phyloP scores from a whole-genome alignment of 1,284 basidiomycete genomes.

The Ceratobasidium sp. region DNA sequence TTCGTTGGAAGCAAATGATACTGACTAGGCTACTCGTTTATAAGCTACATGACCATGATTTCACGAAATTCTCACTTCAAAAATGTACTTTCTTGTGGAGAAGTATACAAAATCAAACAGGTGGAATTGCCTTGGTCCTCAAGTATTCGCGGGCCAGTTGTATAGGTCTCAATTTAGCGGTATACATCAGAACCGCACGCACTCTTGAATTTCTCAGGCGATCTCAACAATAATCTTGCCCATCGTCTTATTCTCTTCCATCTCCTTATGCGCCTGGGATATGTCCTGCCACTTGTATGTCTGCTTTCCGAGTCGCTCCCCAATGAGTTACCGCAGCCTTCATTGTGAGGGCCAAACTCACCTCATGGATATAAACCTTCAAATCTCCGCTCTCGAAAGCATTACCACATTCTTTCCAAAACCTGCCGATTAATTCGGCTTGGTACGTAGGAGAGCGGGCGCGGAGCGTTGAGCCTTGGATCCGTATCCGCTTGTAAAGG shows the following conservation, averaged over 20 bases:
- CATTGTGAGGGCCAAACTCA: no score
- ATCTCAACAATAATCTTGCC: constrained; percentile 62
- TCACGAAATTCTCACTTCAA: no score
- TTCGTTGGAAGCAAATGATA: neutral
- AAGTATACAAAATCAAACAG: no score
- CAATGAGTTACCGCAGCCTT: no score
- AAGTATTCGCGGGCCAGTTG: no score
- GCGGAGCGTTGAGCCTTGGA: constrained; percentile 91
- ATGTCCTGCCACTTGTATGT: constrained; percentile 89
- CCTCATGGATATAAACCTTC: constrained; percentile 84
- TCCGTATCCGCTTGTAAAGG: constrained; percentile 87
- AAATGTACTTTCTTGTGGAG: no score
- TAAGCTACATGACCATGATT: no score
- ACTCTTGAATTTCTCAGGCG: neutral
- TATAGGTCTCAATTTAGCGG: no score
- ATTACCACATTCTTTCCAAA: constrained; percentile 68
- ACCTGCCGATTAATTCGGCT: constrained; percentile 79
- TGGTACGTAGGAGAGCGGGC: constrained; percentile 87
- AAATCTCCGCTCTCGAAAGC: constrained; percentile 73
- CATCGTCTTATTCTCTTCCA: constrained; percentile 85
- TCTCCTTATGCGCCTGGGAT: constrained; percentile 86
- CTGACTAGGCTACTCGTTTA: no score
- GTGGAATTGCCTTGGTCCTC: no score
- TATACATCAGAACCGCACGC: no score
- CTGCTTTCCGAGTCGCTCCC: constrained; percentile 62